A percentile compares a stretch with the other conserved stretches of the same genome.
phyloP scores from a whole-genome alignment of 441 rosid species.

The Jatropha podagrica region DNA sequence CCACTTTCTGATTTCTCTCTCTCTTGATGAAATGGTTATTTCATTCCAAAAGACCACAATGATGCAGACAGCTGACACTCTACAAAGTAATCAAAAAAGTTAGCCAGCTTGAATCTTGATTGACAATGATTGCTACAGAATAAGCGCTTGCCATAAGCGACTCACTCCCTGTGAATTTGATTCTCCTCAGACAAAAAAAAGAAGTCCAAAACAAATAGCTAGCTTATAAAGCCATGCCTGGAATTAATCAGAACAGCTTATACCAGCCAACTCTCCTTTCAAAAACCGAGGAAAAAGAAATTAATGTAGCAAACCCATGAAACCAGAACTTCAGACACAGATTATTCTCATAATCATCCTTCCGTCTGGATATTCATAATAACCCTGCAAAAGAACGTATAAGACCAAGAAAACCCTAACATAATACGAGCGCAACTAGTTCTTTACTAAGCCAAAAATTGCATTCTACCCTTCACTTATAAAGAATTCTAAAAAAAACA shows the following conservation, averaged over 20 bases:
- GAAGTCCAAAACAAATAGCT: neutral
- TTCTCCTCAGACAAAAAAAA: neutral
- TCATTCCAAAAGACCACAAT: neutral
- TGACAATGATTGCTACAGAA: neutral
- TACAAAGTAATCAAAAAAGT: neutral
- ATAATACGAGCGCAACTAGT: neutral
- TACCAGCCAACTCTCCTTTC: neutral
- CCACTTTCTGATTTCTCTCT: neutral
- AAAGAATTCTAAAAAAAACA: neutral
- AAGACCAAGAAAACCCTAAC: slow-evolving; percentile 4
- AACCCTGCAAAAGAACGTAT: neutral
- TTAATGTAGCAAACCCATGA: neutral
- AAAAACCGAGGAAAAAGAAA: too few relatives aligned
- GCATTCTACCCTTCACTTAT: neutral
- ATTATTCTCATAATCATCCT: neutral
- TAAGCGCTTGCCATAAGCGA: neutral
- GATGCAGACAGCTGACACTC: neutral
- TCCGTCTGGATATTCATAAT: neutral
- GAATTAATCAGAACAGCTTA: neutral
- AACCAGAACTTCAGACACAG: neutral
- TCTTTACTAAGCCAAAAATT: neutral
- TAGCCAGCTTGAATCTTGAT: neutral
- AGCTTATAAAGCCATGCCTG: neutral
- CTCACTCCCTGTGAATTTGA: neutral
- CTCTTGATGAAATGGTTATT: neutral